Evolutionary conservation across 1,139 yeast species (phyloP).

Genomic region (Candida freyschussii): DNA sequence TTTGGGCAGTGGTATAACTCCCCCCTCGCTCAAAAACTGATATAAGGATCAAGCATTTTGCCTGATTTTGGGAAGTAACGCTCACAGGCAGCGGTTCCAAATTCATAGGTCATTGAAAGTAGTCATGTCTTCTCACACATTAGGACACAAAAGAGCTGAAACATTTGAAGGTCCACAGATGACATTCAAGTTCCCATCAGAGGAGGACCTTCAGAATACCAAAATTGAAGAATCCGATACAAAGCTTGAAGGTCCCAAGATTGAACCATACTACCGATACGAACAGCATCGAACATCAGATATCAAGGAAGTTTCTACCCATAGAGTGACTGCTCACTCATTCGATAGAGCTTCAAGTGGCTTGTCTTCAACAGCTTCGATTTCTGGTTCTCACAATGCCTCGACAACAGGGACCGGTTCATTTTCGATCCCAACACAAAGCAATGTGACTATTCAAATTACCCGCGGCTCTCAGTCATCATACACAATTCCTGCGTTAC

Average conservation of each 20-base stretch:
- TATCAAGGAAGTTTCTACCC: neutral
- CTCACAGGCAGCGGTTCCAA: too few relatives aligned
- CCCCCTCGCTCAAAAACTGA: too few relatives aligned
- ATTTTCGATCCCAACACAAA: constrained; percentile 17
- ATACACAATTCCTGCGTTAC: neutral
- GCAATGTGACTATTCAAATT: constrained; percentile 18
- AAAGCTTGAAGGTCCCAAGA: constrained; percentile 14
- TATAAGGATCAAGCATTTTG: too few relatives aligned
- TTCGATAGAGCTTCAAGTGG: constrained; percentile 6
- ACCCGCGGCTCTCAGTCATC: constrained; percentile 9
- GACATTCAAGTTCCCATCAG: constrained; percentile 24
- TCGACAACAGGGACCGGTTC: constrained; percentile 2
- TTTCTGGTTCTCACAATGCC: constrained; percentile 1
- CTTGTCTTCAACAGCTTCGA: neutral
- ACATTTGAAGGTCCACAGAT: constrained; percentile 26
- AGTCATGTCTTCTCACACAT: too few relatives aligned
- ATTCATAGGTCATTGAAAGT: too few relatives aligned
- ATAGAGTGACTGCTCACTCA: too few relatives aligned
- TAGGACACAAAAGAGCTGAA: constrained; percentile 18
- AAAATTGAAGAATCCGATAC: neutral
- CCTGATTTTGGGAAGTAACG: too few relatives aligned
- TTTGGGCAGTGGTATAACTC: neutral
- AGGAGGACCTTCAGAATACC: constrained; percentile 10
- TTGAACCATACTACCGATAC: constrained; percentile 16
- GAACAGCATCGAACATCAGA: constrained; percentile 4